Evolutionary conservation across 1,284 basidiomycete species (phyloP).

Genomic region (Leccinum subfulvum): DNA sequence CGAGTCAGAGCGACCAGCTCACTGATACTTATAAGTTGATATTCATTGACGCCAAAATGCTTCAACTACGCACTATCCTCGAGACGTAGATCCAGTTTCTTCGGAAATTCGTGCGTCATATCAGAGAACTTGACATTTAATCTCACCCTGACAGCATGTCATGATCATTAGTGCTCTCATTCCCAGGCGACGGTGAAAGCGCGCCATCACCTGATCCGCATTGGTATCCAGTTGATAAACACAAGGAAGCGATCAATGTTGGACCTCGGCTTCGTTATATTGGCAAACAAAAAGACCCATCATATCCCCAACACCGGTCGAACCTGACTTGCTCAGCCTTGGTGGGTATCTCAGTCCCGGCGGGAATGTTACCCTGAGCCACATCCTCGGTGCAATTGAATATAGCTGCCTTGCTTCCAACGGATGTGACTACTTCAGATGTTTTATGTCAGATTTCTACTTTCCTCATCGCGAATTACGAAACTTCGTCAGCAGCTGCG

Average conservation of each 20-base stretch:
- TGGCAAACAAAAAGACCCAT: slow-evolving; percentile 8
- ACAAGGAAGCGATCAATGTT: slow-evolving; percentile 33
- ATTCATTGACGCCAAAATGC: slow-evolving; percentile 50
- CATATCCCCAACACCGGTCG: slow-evolving; percentile 6
- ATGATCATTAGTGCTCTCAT: slow-evolving; percentile 37
- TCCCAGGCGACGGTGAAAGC: slow-evolving; percentile 43
- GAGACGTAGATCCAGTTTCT: slow-evolving; percentile 61
- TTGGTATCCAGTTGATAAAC: slow-evolving; percentile 54
- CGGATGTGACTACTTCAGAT: slow-evolving; percentile 54
- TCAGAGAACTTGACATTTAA: slow-evolving; percentile 8
- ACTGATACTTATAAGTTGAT: slow-evolving; percentile 54
- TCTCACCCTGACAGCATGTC: slow-evolving; percentile 16
- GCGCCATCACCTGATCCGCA: slow-evolving; percentile 48
- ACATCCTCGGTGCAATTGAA: slow-evolving; percentile 55
- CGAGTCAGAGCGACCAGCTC: slow-evolving; percentile 53
- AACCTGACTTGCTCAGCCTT: slow-evolving; percentile 23
- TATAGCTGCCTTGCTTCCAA: slow-evolving; percentile 48
- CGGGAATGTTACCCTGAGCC: slow-evolving; percentile 1
- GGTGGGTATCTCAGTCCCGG: slow-evolving; percentile 16
- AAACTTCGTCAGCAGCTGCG: slow-evolving; percentile 50
- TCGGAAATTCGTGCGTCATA: slow-evolving; percentile 49
- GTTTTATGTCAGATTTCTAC: slow-evolving; percentile 77
- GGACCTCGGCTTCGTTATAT: slow-evolving; percentile 19
- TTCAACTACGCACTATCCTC: slow-evolving; percentile 54
- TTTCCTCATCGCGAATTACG: slow-evolving; percentile 70